These are phyloP conservation scores for Trichoderma sp. DNA, from an alignment of 2,329 filamentous ascomycete species.

Conservation along the genomic window DNA sequence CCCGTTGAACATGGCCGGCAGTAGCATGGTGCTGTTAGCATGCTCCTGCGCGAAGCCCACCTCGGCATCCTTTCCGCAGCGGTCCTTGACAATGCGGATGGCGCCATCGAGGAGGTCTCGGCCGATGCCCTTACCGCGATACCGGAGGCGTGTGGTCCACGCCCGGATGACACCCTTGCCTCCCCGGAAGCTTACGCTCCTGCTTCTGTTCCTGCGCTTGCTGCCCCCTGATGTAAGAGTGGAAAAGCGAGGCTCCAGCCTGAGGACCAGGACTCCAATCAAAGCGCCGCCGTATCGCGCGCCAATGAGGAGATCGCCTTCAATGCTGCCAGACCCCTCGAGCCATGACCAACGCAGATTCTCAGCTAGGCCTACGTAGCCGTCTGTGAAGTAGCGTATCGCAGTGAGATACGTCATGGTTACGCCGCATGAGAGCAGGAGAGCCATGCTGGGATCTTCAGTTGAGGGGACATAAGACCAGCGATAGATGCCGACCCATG, in stretches of 20 bases:
- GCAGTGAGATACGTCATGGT: constrained; percentile 62
- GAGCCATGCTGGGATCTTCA: constrained; percentile 51
- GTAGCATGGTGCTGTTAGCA: constrained; percentile 66
- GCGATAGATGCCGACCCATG: constrained; percentile 46
- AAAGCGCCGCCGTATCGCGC: constrained; percentile 66
- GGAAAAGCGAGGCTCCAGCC: constrained; percentile 51
- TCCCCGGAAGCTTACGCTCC: constrained; percentile 46
- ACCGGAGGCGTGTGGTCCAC: constrained; percentile 73
- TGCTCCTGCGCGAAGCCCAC: constrained; percentile 75
- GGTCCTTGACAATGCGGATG: constrained; percentile 63
- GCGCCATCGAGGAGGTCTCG: constrained; percentile 70
- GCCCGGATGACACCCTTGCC: constrained; percentile 72
- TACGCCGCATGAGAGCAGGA: constrained; percentile 59
- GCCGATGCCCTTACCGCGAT: constrained; percentile 71
- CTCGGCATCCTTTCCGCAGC: constrained; percentile 64
- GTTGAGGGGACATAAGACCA: constrained; percentile 44
- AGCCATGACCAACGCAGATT: constrained; percentile 62
- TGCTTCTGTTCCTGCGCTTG: constrained; percentile 41
- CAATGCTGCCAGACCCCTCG: constrained; percentile 37
- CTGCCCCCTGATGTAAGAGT: constrained; percentile 27
- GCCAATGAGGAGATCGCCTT: constrained; percentile 60
- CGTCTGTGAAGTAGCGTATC: constrained; percentile 58
- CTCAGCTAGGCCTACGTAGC: constrained; percentile 64
- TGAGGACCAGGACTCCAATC: constrained; percentile 69
- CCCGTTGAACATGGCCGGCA: constrained; percentile 62